Evolutionary conservation across 2,329 filamentous ascomycete species (phyloP).

Genomic region (Decorospora gaudefroyi): DNA sequence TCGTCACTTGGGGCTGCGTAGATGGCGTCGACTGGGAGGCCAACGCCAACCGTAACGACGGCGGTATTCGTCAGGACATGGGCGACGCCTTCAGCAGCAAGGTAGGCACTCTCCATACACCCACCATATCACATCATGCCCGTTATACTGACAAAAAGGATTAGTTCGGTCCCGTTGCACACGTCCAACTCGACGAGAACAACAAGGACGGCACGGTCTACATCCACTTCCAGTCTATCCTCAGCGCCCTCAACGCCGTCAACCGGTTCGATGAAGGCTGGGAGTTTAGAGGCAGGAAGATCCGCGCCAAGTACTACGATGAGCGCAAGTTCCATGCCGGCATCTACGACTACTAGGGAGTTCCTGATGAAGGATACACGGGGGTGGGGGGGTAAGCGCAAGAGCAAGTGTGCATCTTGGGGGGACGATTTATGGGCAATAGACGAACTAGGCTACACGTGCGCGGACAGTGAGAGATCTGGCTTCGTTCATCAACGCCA

Average conservation of each 20-base stretch:
- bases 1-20: slow-evolving; percentile 83
- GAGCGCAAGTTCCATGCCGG: slow-evolving; percentile 74
- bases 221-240: slow-evolving; percentile 85
- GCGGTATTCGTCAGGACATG: slow-evolving; percentile 84
- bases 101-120: slow-evolving; percentile 48
- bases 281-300: slow-evolving; percentile 87
- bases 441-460: no score
- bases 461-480: no score
- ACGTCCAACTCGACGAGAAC: slow-evolving; percentile 70
- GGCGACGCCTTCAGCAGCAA: slow-evolving; percentile 89
- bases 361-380: no score
- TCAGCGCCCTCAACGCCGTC: slow-evolving; percentile 84
- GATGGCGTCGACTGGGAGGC: slow-evolving; percentile 77
- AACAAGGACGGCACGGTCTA: slow-evolving; percentile 71
- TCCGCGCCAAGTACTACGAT: slow-evolving; percentile 82
- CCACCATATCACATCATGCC: not conserved
- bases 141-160: slow-evolving; percentile 13
- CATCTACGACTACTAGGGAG: slow-evolving; percentile 36
- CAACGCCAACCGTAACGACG: slow-evolving; percentile 68
- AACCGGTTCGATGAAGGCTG: slow-evolving; percentile 89
- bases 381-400: no score
- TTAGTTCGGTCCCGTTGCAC: slow-evolving; percentile 80
- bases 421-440: no score
- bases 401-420: no score
- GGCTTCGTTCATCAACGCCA: no score